These are phyloP conservation scores for Calonectria pauciramosa DNA, from an alignment of 2,329 filamentous ascomycete species.

Conservation along the genomic window DNA sequence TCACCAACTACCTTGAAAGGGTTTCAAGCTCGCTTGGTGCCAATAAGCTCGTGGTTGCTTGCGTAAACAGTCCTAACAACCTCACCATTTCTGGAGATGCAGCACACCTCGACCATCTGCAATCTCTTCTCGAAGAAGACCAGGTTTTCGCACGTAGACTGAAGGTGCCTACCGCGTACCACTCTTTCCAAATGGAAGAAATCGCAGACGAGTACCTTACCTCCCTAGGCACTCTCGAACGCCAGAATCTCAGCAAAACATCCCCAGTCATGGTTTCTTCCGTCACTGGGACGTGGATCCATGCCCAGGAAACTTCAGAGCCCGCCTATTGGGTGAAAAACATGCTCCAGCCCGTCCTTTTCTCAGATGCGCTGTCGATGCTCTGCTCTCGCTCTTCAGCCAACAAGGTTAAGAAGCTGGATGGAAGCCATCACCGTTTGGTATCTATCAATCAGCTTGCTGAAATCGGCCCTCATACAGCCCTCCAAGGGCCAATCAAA, in stretches of 20 bases:
- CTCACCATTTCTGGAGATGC: slow-evolving; percentile 31
- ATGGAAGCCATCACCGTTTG: not conserved
- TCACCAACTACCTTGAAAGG: slow-evolving; percentile 32
- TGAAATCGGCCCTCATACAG: slow-evolving; percentile 22
- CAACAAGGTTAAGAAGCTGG: not conserved
- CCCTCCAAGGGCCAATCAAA: slow-evolving; percentile 8
- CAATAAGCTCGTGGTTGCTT: slow-evolving; percentile 22
- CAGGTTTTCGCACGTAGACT: slow-evolving; percentile 43
- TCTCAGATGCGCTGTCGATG: not conserved
- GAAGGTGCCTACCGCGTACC: slow-evolving; percentile 61
- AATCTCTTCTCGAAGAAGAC: slow-evolving; percentile 13
- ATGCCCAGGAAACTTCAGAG: not conserved
- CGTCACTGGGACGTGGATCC: not conserved
- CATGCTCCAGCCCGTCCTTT: not conserved
- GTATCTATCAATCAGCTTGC: not conserved
- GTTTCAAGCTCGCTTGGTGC: not conserved
- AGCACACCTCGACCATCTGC: slow-evolving; percentile 19
- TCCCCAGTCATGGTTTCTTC: not conserved
- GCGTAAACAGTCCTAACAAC: slow-evolving; percentile 31
- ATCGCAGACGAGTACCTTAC: not conserved
- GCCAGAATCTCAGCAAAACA: not conserved
- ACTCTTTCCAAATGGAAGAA: slow-evolving; percentile 61
- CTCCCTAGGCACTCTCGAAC: not conserved
- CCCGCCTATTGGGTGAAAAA: not conserved
- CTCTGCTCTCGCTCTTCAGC: not conserved